These are phyloP conservation scores for Diaporthe nobilis DNA, from an alignment of 2,329 filamentous ascomycete genomes.

Conservation along the genomic window DNA sequence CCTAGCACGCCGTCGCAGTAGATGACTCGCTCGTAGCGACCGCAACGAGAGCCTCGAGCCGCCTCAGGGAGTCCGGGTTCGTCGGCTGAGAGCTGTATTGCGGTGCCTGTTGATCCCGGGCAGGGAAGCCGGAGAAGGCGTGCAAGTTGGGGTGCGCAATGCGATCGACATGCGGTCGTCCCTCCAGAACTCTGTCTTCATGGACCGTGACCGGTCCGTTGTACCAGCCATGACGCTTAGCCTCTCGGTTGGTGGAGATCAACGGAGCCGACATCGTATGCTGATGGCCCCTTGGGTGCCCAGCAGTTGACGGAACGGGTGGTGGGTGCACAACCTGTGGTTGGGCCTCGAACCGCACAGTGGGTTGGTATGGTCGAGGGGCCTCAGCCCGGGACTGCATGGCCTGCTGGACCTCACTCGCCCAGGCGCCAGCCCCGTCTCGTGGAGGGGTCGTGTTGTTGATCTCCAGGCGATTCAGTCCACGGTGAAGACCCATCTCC, in stretches of 20 bases:
- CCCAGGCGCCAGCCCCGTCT: constrained; percentile 69
- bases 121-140: constrained; percentile 66
- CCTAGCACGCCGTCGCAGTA: constrained; percentile 46
- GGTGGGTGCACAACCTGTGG: constrained; percentile 51
- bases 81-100: constrained; percentile 52
- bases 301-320: constrained; percentile 36
- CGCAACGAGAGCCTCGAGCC: constrained; percentile 74
- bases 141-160: constrained; percentile 71
- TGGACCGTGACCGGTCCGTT: constrained; percentile 64
- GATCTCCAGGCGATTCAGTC: constrained; percentile 77
- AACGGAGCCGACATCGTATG: constrained; percentile 73
- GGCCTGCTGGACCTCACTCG: constrained; percentile 68
- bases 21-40: constrained; percentile 71
- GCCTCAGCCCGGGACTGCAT: constrained; percentile 69
- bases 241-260: constrained; percentile 68
- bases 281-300: constrained; percentile 58
- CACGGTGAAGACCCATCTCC: constrained; percentile 76
- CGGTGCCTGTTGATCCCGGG: constrained; percentile 50
- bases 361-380: constrained; percentile 59
- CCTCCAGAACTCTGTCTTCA: constrained; percentile 55
- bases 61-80: constrained; percentile 63
- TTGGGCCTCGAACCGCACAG: constrained; percentile 69
- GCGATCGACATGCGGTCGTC: constrained; percentile 63
- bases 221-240: constrained; percentile 81
- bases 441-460: constrained; percentile 59